These are phyloP conservation scores for Colletotrichum sp. DNA, from an alignment of 2,329 filamentous ascomycete species.

Conservation along the genomic window DNA sequence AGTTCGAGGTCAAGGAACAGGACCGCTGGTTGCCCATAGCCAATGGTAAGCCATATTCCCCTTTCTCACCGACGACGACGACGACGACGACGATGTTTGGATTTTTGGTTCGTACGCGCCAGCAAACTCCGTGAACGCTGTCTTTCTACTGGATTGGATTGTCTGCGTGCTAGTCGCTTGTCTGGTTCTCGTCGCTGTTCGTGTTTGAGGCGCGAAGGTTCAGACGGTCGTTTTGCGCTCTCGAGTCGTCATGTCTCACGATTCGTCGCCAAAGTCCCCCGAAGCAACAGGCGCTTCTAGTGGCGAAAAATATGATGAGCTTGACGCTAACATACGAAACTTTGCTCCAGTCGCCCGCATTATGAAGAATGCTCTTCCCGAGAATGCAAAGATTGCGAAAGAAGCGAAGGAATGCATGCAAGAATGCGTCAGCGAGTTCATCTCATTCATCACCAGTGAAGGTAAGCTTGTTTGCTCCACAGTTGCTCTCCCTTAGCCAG, in stretches of 20 bases:
- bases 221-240: background rate
- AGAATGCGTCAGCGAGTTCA: slow-evolving; percentile 98
- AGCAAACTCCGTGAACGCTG: slow-evolving; percentile 3
- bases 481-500: background rate
- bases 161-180: background rate
- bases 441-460: slow-evolving; percentile 99
- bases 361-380: slow-evolving; percentile 97
- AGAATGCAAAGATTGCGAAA: slow-evolving; percentile 99
- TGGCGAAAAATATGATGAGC: slow-evolving; percentile 56
- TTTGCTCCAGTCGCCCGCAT: slow-evolving; percentile 97
- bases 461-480: slow-evolving; percentile 61
- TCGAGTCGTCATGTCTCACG: slow-evolving; percentile 61
- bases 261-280: slow-evolving; percentile 57
- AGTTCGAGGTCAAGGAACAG: slow-evolving; percentile 99
- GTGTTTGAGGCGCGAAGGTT: background rate
- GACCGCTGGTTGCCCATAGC: slow-evolving; percentile 99
- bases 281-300: slow-evolving; percentile 54
- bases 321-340: slow-evolving; percentile 93
- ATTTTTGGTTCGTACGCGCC: slow-evolving; percentile 50
- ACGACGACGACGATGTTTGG: slow-evolving; percentile 28
- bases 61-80: slow-evolving; percentile 9
- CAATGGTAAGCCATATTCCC: slow-evolving; percentile 84
- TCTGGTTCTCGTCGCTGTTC: slow-evolving; percentile 12
- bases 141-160: background rate
- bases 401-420: slow-evolving; percentile 99